A percentile compares a stretch with the other conserved stretches of the same genome.
These are phyloP conservation scores for Panicum hallii DNA, from an alignment of 202 grass and related monocot genomes.

Conservation along the genomic window DNA sequence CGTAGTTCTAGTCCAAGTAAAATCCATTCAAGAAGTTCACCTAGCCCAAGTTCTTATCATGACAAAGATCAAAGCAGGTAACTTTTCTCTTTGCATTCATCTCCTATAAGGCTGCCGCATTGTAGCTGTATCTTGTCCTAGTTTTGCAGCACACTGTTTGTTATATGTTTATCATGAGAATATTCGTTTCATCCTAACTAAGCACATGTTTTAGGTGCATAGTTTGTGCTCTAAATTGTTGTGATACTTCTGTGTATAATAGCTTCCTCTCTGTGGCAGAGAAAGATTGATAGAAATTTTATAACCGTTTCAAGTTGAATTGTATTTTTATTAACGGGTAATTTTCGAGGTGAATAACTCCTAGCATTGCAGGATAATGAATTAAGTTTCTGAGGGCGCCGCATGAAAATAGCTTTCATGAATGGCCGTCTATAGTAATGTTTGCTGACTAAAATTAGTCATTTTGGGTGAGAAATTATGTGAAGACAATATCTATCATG, in stretches of 20 bases:
- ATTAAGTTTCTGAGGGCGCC: neutral
- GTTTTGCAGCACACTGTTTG: conserved; percentile 1
- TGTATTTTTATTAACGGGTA: conserved; percentile 7
- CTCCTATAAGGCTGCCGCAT: conserved; percentile 8
- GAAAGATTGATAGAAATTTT: neutral
- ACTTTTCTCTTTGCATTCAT: conserved; percentile 40
- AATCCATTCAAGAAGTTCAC: conserved; percentile 67
- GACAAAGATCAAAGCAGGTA: conserved; percentile 93
- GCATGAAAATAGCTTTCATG: neutral
- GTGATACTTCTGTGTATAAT: neutral
- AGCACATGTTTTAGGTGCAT: conserved; percentile 23
- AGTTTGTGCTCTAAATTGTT: conserved; percentile 5
- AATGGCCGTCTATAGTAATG: neutral
- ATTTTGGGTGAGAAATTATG: conserved; percentile 15
- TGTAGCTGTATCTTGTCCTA: conserved; percentile 21
- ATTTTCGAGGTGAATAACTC: conserved; percentile 4
- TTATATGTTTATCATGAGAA: neutral
- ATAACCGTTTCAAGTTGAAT: conserved; percentile 4
- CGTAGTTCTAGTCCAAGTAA: conserved; percentile 77
- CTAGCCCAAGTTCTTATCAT: conserved; percentile 61
- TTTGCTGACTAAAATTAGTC: conserved; percentile 1
- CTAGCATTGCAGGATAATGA: neutral
- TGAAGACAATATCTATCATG: conserved; percentile 1
- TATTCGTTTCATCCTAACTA: conserved; percentile 32
- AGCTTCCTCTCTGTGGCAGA: neutral